Conservation (phyloP, 208 protist genomes). For the Trypanosoma brucei region DNA sequence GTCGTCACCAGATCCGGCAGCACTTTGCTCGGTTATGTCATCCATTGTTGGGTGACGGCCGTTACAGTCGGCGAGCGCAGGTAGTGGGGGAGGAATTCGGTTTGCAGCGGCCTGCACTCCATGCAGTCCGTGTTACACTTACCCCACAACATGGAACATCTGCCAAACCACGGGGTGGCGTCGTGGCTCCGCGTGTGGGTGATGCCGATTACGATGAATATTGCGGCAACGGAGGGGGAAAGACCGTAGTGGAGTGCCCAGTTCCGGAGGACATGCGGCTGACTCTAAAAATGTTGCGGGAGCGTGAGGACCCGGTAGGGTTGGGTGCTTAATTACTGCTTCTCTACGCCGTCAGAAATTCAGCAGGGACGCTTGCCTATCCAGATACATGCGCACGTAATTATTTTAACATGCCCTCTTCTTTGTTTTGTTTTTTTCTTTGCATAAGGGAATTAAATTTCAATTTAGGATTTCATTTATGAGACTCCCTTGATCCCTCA, state of each 20-base stretch:
- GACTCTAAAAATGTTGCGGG: constrained; percentile 34
- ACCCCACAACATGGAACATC: not conserved
- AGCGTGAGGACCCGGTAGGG: constrained; percentile 11
- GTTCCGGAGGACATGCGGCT: constrained; percentile 49
- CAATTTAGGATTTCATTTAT: too few relatives aligned
- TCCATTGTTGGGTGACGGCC: constrained; percentile 62
- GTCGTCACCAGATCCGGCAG: constrained; percentile 82
- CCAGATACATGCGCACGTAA: too few relatives aligned
- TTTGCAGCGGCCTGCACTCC: constrained; percentile 29
- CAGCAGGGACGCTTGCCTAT: too few relatives aligned
- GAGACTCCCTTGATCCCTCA: too few relatives aligned
- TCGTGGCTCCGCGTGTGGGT: not conserved
- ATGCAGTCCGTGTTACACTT: constrained; percentile 34
- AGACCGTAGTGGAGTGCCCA: constrained; percentile 45
- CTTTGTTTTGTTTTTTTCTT: too few relatives aligned
- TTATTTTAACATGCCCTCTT: too few relatives aligned
- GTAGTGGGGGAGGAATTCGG: constrained; percentile 12
- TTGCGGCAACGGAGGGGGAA: constrained; percentile 14
- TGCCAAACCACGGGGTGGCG: not conserved
- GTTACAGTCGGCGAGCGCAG: constrained; percentile 41
- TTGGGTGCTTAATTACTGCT: not conserved
- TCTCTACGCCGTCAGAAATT: too few relatives aligned
- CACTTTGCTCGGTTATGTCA: constrained; percentile 63
- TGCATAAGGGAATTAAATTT: too few relatives aligned
- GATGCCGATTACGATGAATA: not conserved